Evolutionary conservation across 169 alveolate genomes (phyloP).

Genomic region (Plasmodium relictum): DNA sequence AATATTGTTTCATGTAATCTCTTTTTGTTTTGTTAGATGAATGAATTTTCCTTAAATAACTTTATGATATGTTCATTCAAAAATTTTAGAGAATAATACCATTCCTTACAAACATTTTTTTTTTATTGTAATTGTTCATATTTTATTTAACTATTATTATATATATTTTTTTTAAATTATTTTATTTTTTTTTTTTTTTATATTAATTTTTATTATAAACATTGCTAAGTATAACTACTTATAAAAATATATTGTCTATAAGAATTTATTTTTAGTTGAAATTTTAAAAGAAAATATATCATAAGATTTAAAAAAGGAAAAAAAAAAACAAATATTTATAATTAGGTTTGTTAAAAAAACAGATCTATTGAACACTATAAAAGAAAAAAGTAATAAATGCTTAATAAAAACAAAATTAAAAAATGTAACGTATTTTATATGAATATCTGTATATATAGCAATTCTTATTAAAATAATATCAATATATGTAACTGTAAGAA

Average conservation of each 20-base stretch:
- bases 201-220: background rate
- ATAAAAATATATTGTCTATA: background rate
- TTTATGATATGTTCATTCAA: background rate
- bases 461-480: too few relatives aligned
- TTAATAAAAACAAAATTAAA: too few relatives aligned
- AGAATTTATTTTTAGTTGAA: background rate
- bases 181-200: background rate
- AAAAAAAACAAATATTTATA: background rate
- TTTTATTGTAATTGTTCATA: background rate
- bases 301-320: background rate
- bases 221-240: background rate
- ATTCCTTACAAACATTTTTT: background rate
- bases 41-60: background rate
- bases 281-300: background rate
- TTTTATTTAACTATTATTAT: background rate
- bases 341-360: background rate
- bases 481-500: too few relatives aligned
- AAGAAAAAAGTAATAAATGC: too few relatives aligned
- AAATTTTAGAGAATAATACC: background rate
- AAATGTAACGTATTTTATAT: too few relatives aligned
- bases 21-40: background rate
- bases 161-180: background rate
- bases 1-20: background rate
- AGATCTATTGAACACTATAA: too few relatives aligned
- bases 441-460: too few relatives aligned